These are phyloP conservation scores for Populus pruinosa DNA, from an alignment of 345 rosid genomes.

Conservation along the genomic window DNA sequence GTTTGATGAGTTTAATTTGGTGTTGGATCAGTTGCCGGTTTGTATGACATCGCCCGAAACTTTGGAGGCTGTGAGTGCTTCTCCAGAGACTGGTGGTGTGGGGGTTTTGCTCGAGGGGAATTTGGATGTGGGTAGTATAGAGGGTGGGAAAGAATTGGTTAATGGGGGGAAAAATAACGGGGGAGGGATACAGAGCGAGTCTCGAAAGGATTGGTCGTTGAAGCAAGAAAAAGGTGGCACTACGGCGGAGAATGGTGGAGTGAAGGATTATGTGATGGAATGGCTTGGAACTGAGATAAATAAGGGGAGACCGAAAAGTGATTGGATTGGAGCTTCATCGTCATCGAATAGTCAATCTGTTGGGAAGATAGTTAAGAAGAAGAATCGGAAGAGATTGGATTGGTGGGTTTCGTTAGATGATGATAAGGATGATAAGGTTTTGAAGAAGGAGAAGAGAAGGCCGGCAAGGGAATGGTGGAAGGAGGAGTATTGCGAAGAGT, in stretches of 20 bases:
- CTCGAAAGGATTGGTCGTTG: conserved; percentile 77
- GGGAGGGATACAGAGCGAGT: conserved; percentile 29
- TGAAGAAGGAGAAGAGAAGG: conserved; percentile 60
- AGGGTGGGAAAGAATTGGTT: conserved; percentile 39
- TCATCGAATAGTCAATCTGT: conserved; percentile 21
- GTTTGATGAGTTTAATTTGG: conserved; percentile 55
- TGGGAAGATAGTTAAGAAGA: conserved; percentile 44
- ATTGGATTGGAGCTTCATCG: conserved; percentile 55
- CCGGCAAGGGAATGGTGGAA: conserved; percentile 97
- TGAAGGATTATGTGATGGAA: conserved; percentile 83
- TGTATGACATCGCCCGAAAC: conserved; percentile 51
- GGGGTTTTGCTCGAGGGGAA: conserved; percentile 32
- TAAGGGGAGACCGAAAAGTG: conserved; percentile 69
- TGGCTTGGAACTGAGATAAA: conserved; percentile 90
- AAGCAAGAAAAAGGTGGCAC: conserved; percentile 37
- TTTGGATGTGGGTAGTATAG: conserved; percentile 42
- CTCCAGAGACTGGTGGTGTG: conserved; percentile 30
- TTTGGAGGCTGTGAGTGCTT: conserved; percentile 16
- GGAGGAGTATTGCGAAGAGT: conserved; percentile 83
- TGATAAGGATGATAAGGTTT: conserved; percentile 44
- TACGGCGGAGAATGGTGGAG: conserved; percentile 35
- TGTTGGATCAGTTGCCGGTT: conserved; percentile 67
- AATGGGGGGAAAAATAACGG: conserved; percentile 1
- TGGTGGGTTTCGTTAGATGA: conserved; percentile 93
- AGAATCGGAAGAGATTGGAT: conserved; percentile 53